A percentile compares a stretch with the other conserved stretches of the same genome.
Conservation (phyloP, 139 green algal species). For the Chlamydomonas asymmetrica region DNA sequence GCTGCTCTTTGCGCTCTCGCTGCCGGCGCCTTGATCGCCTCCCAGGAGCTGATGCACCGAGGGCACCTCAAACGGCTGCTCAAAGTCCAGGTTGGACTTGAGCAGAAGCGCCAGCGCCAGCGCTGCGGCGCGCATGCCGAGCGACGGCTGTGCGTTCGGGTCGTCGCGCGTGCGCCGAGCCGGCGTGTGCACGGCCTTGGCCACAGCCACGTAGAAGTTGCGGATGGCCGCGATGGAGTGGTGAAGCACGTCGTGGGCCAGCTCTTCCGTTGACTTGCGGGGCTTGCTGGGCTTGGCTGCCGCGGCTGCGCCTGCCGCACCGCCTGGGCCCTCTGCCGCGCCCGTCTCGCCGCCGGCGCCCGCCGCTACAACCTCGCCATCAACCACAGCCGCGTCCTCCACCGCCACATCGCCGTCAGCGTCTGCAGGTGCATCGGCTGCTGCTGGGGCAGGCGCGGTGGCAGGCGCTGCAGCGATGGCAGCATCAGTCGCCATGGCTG, state of each 20-base stretch:
- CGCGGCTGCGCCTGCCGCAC: background rate
- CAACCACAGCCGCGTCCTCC: background rate
- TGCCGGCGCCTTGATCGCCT: too few species aligned
- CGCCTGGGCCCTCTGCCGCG: conserved; percentile 20
- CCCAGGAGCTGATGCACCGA: too few species aligned
- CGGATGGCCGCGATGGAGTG: conserved; percentile 70
- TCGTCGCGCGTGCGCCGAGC: conserved; percentile 43
- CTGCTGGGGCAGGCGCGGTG: background rate
- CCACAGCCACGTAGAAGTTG: conserved; percentile 68
- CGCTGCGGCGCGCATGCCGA: conserved; percentile 60
- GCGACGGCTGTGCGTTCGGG: conserved; percentile 29
- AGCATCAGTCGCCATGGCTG: conserved; percentile 12
- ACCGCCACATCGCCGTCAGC: background rate
- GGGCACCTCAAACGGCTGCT: conserved; percentile 34
- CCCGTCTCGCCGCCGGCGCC: conserved; percentile 4
- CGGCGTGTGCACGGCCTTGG: conserved; percentile 83
- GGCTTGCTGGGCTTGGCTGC: conserved; percentile 12
- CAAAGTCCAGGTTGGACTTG: conserved; percentile 55
- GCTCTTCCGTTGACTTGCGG: conserved; percentile 65
- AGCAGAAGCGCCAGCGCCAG: conserved; percentile 71
- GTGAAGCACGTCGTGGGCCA: conserved; percentile 70
- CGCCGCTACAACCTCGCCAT: background rate
- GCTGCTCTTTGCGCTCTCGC: too few species aligned
- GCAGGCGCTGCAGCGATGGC: background rate
- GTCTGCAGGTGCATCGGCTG: background rate